phyloP scores from a whole-genome alignment of 441 rosid genomes.

The Aquilaria agallochum region DNA sequence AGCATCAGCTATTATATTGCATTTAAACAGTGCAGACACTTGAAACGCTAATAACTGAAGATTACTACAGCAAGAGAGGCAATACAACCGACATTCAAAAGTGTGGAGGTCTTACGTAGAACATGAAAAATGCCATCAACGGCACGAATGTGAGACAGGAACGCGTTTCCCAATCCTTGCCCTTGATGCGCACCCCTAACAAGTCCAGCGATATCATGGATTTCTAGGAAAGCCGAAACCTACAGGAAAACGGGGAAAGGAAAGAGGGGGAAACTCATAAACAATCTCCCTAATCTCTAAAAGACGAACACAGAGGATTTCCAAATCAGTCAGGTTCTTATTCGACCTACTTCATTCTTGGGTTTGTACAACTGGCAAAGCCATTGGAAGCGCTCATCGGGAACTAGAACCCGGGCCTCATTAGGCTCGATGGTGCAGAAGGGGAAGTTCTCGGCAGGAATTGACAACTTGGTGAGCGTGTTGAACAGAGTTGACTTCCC shows the following conservation, averaged over 20 bases:
- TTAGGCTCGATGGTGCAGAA: conserved; percentile 98
- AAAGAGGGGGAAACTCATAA: background rate
- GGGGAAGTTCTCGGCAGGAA: conserved; percentile 99
- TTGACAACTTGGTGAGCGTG: conserved; percentile 86
- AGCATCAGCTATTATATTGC: too few species aligned
- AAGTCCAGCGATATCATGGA: conserved; percentile 97
- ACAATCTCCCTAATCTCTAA: background rate
- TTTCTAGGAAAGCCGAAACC: conserved; percentile 97
- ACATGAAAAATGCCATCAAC: conserved; percentile 99
- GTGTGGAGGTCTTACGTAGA: conserved; percentile 51
- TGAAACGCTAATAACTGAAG: too few species aligned
- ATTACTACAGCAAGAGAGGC: too few species aligned
- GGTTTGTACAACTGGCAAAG: conserved; percentile 85
- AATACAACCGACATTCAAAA: background rate
- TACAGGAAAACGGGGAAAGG: conserved; percentile 10
- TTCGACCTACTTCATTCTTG: conserved; percentile 61
- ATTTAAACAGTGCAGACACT: too few species aligned
- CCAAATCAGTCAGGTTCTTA: background rate
- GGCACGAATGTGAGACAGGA: conserved; percentile 97
- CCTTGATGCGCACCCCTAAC: conserved; percentile 98
- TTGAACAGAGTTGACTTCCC: conserved; percentile 97
- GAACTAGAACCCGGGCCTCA: conserved; percentile 92
- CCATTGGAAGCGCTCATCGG: conserved; percentile 97
- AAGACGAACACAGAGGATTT: too few species aligned
- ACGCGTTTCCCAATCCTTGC: conserved; percentile 96